Base-by-base conservation (phyloP, 768 basidiomycete species). In the Lentinula aciculospora region DNA sequence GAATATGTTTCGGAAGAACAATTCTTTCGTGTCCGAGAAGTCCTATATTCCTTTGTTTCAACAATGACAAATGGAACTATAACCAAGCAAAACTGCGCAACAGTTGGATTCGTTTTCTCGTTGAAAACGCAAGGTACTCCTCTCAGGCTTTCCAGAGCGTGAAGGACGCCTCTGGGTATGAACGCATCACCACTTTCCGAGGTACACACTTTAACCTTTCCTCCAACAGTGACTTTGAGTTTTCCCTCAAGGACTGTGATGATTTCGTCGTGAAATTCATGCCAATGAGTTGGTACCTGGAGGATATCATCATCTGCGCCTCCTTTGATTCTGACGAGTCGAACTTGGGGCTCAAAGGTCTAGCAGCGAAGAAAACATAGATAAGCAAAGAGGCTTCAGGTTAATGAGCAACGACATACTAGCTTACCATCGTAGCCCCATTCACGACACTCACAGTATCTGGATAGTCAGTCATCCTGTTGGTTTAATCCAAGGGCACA, bases 251-350 rank as follows among this genome's bases (percentile, higher is more conserved):
- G 29, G 17, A 74, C 63, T 13, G 60, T 64, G 58, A 72, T 66
- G 3, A 67, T 61, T 56, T 74, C 72, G 47, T 71, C 69, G 55
- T 73, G 69, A 4, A 54, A 63, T 29, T 71, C 70, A 39, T 74
- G 72, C 71, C 72, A 72, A 42, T 73, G 72, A 0, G 63, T 66
- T 3, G 71, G 68, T 0, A 71, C 72, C 8, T 63, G 58, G 28
- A 74, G 59, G 0, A 59, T 46, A 13, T 69, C 68, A 4, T 62
- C 62, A 39, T 70, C 68, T 27, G 62, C 66, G 19, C 15, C 19
- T 13, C 51, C 51, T 37, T 36, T 27, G 36, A 53, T 23, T 25
- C 4, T 25, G 19, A 53, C 36, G n/a, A 6, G 3, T 4, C 51
- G 32, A 17, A 39, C 4, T 37, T 53, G 32, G 23, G 12, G 23